phyloP scores from a whole-genome alignment of 192 early-diverging fungal species.

The Lobulomyces angularis region DNA sequence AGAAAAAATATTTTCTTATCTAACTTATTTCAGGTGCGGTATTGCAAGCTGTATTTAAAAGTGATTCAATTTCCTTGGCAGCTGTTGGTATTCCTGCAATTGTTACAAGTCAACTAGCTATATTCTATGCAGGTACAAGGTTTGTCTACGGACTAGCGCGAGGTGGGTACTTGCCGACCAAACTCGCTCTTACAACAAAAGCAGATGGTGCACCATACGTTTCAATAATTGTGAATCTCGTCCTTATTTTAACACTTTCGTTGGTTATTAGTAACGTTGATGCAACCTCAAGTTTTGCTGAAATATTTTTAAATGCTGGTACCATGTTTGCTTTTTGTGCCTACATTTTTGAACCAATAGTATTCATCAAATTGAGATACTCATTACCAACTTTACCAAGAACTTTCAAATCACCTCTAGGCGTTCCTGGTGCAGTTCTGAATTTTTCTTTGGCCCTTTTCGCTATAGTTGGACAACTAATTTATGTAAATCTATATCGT shows the following conservation, averaged over 20 bases:
- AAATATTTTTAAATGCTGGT: conserved; percentile 3
- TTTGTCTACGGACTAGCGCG: conserved; percentile 8
- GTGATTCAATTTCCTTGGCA: too few relatives aligned
- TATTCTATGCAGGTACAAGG: conserved; percentile 3
- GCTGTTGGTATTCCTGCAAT: conserved; percentile 7
- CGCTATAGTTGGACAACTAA: too few relatives aligned
- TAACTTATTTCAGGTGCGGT: too few relatives aligned
- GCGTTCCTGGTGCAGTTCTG: conserved; percentile 2
- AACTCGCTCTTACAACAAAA: conserved; percentile 4
- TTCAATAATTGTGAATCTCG: background rate
- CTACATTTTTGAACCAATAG: conserved; percentile 6
- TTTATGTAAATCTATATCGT: too few relatives aligned
- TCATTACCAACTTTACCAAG: conserved; percentile 1
- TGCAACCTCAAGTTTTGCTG: conserved; percentile 1
- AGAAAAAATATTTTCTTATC: too few relatives aligned
- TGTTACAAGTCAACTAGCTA: conserved; percentile 7
- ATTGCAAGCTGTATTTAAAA: too few relatives aligned
- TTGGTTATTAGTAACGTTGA: background rate
- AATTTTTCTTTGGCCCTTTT: too few relatives aligned
- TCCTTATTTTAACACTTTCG: conserved; percentile 2
- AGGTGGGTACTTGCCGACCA: conserved; percentile 3
- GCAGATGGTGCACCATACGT: conserved; percentile 6
- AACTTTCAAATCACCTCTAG: conserved; percentile 9
- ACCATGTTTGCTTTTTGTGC: conserved; percentile 7
- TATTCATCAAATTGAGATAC: background rate